Conservation (phyloP, 2,329 filamentous ascomycete species). For the Pseudopithomyces maydicus region DNA sequence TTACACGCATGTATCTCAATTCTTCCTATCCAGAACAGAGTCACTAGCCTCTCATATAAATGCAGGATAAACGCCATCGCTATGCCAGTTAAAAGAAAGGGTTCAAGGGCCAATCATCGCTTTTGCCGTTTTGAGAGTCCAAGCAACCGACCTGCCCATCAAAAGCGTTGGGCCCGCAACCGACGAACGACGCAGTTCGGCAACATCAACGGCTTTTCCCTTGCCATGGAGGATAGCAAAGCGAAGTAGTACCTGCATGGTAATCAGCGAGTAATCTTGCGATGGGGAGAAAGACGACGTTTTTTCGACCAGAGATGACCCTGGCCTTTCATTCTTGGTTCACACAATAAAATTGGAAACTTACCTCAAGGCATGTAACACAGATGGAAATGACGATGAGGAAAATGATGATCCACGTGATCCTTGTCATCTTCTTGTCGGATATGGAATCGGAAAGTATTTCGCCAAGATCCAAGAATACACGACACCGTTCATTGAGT, state of each 20-base stretch:
- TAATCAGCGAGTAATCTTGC: not conserved
- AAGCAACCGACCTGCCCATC: conserved; percentile 11
- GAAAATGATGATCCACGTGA: conserved; percentile 98
- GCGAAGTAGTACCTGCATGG: conserved; percentile 71
- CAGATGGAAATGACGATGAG: conserved; percentile 89
- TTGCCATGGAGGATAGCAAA: conserved; percentile 58
- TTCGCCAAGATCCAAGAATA: conserved; percentile 95
- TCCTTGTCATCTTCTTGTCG: conserved; percentile 91
- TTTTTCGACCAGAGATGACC: not conserved
- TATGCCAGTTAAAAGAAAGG: not conserved
- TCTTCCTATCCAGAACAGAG: too few species aligned
- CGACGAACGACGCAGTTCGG: conserved; percentile 1
- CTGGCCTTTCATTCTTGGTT: not conserved
- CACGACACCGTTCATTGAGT: conserved; percentile 93
- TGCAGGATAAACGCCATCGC: conserved; percentile 1
- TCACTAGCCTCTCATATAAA: too few species aligned
- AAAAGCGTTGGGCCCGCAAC: conserved; percentile 10
- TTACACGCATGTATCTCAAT: too few species aligned
- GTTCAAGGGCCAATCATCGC: not conserved
- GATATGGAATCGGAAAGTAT: conserved; percentile 91
- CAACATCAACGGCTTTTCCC: conserved; percentile 22
- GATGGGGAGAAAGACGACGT: not conserved
- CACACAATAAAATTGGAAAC: not conserved
- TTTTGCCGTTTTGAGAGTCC: conserved; percentile 6
- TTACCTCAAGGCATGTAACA: conserved; percentile 79